Evolutionary conservation across 1,284 basidiomycete species (phyloP).

Genomic region (Cryptococcus hybrid): DNA sequence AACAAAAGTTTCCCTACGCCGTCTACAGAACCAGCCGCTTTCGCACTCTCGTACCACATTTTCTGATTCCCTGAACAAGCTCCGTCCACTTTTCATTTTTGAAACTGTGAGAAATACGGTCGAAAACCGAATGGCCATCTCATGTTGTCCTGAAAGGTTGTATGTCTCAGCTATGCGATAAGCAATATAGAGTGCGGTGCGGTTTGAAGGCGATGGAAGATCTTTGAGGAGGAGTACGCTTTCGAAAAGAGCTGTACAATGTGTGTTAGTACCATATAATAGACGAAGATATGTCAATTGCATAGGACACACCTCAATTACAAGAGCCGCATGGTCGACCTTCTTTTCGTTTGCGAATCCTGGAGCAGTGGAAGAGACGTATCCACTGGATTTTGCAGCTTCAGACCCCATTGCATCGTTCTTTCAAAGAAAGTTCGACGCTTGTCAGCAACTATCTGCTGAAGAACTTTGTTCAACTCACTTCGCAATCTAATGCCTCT

Average conservation of each 20-base stretch:
- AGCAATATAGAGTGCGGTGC: constrained; percentile 79
- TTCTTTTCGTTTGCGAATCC: constrained; percentile 79
- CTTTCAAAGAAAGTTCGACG: constrained; percentile 3
- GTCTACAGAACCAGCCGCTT: constrained; percentile 70
- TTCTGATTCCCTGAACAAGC: constrained; percentile 58
- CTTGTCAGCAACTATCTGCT: constrained; percentile 3
- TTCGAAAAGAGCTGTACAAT: constrained; percentile 75
- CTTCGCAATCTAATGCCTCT: constrained; percentile 61
- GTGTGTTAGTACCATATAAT: not conserved
- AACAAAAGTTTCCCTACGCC: constrained; percentile 67
- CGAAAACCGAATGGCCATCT: constrained; percentile 87
- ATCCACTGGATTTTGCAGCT: constrained; percentile 23
- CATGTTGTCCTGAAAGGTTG: constrained; percentile 58
- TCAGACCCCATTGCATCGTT: constrained; percentile 21
- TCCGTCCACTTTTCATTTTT: constrained; percentile 60
- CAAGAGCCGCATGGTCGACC: constrained; percentile 75
- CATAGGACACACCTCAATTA: constrained; percentile 64
- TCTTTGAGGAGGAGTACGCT: constrained; percentile 87
- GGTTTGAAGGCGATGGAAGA: constrained; percentile 54
- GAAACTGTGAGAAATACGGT: constrained; percentile 80
- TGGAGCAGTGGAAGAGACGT: constrained; percentile 38
- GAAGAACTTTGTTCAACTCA: constrained; percentile 32
- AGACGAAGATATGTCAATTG: not conserved
- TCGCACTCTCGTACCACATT: constrained; percentile 76
- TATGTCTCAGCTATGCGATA: constrained; percentile 83